Base-by-base conservation (phyloP, 2,329 filamentous ascomycete species). In the Aspergillus ochraceus region DNA sequence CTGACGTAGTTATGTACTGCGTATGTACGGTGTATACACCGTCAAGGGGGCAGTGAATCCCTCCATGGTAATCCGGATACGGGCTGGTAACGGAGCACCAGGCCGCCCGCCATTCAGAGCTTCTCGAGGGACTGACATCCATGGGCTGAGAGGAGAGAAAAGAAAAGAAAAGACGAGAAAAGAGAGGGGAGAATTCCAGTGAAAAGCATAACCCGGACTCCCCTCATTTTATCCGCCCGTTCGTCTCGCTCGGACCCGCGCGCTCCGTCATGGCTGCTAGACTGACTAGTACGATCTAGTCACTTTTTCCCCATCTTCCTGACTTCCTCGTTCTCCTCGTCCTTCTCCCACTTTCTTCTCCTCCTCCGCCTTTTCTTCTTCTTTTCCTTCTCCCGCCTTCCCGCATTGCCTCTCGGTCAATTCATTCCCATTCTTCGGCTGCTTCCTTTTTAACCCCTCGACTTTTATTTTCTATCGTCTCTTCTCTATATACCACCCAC, bases 381-480 rank as follows among this genome's bases (percentile, higher is more conserved):
- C 59, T 57, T 57, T 49, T 67, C 59, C 55, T 54, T 60, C 60
- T 60, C 54, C 65, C 63, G 58, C 53, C 64, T 52, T 55, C 36
- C 17, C 36, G 6, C 36, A n/a, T n/a, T 42, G 6, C 36, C 17
- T n/a, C 36, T 14, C 36, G 36, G 14, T n/a, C 36, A 42, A 42
- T 42, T 42, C 36, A n/a, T n/a, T 19, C 36, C 36, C 17, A 24
- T 42, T 14, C 36, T 39, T 17, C 36, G 3, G 10, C 30, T 49
- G 49, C 42, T 26, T 24, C 24, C 24, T 24, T 24, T 24, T 6
- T 24, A 24, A 24, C 19, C 45, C 14, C 22, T 26, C 19, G 45
- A 39, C 14, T 49, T 53, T 52, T 20, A 30, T 29, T 60, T 24
- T 56, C 54, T 19, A 36, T 46, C 49, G n/a, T 39, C 32, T 55